A percentile compares a stretch with the other conserved stretches of the same genome.
Evolutionary conservation across 2,329 filamentous ascomycete species (phyloP).

Genomic region (Beauveria sp.): DNA sequence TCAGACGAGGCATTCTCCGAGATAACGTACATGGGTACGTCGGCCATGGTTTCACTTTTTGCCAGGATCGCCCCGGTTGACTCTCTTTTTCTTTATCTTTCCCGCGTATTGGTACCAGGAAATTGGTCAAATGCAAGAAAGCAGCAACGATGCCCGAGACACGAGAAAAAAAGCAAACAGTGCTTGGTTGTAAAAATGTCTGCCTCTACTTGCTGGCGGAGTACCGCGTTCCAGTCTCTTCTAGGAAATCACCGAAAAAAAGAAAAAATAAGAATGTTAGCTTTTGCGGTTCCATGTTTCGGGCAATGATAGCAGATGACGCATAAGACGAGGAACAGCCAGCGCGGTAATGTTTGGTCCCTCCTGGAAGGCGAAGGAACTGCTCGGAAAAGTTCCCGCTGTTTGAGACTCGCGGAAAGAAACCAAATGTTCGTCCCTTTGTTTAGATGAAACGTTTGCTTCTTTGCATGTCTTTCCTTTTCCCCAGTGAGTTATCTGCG

Average conservation of each 20-base stretch:
- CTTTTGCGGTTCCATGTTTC: not conserved
- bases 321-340: not conserved
- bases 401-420: not conserved
- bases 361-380: not conserved
- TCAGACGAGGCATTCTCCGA: constrained; percentile 77
- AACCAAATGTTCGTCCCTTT: constrained; percentile 2
- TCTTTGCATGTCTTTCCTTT: not conserved
- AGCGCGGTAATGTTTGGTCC: not conserved
- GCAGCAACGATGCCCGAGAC: no score
- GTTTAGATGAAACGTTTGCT: constrained; percentile 3
- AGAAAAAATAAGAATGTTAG: not conserved
- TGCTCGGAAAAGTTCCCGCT: not conserved
- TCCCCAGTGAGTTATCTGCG: not conserved
- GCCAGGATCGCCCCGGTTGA: not conserved
- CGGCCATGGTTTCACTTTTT: constrained; percentile 44
- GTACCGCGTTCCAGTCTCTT: not conserved
- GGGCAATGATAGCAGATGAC: not conserved
- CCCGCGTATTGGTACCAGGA: no score
- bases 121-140: no score
- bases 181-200: no score
- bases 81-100: not conserved
- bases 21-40: constrained; percentile 66
- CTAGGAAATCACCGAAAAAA: not conserved
- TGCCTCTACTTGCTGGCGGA: not conserved
- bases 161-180: not conserved